A percentile compares a stretch with the other conserved stretches of the same genome.
phyloP scores from a whole-genome alignment of 148 eudicot species.

The Euryodendron excelsum region DNA sequence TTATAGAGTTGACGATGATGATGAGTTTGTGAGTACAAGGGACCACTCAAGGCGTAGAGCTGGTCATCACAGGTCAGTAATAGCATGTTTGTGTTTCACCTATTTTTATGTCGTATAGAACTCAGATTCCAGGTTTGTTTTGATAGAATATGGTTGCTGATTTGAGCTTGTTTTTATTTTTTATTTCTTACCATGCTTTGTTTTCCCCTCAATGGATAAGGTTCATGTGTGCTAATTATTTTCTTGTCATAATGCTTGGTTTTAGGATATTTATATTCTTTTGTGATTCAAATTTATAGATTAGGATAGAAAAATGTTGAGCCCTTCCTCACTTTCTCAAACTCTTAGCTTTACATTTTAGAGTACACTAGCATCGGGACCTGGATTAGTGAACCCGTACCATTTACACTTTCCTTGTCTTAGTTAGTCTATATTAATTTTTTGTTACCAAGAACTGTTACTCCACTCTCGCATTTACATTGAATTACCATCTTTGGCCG shows the following conservation, averaged over 20 bases:
- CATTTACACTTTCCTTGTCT: not conserved
- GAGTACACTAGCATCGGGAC: not conserved
- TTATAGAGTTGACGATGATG: constrained; percentile 67
- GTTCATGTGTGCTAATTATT: not conserved
- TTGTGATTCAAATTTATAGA: not conserved
- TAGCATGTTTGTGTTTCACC: constrained; percentile 1
- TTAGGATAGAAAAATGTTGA: not conserved
- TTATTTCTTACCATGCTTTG: not conserved
- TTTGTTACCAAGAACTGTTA: not conserved
- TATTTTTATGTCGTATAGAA: not conserved
- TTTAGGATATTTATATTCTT: not conserved
- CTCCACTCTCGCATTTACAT: not conserved
- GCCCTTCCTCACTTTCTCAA: not conserved
- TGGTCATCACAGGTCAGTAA: constrained; percentile 63
- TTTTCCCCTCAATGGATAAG: not conserved
- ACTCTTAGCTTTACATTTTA: not conserved
- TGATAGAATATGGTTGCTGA: not conserved
- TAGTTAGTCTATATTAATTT: not conserved
- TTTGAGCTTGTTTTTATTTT: not conserved
- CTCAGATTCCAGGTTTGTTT: not conserved
- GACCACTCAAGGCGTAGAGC: constrained; percentile 45
- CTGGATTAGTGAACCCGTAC: not conserved
- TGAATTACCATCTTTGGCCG: not conserved
- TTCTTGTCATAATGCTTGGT: not conserved
- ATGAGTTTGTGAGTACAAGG: constrained; percentile 54